Evolutionary conservation across 768 basidiomycete species (phyloP).

Genomic region (Termitomyces eurrhizus): DNA sequence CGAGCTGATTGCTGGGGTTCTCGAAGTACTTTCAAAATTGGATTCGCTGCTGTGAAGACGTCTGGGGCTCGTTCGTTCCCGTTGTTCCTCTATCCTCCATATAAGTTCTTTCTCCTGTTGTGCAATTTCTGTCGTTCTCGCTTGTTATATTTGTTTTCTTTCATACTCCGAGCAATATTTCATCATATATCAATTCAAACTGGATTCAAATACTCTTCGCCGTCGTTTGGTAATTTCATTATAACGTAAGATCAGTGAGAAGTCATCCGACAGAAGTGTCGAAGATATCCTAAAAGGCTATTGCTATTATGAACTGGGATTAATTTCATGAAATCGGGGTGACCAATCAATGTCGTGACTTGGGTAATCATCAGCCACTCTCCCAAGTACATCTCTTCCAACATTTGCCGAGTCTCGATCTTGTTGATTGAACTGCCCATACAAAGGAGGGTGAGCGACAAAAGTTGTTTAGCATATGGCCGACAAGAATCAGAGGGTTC

Average conservation of each 20-base stretch:
- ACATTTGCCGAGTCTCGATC: neutral
- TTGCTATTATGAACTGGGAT: neutral
- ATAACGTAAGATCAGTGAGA: neutral
- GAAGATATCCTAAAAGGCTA: neutral
- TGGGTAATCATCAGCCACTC: neutral
- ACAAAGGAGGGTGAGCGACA: neutral
- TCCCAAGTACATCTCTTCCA: neutral
- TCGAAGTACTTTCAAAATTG: slow-evolving; percentile 91
- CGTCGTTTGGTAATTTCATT: no score
- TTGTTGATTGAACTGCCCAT: neutral
- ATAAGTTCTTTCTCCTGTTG: neutral
- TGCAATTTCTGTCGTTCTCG: neutral
- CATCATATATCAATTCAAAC: slow-evolving; percentile 1
- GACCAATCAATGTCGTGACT: neutral
- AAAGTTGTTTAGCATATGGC: neutral
- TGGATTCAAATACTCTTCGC: neutral
- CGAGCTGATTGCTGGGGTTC: slow-evolving; percentile 87
- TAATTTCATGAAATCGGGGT: neutral
- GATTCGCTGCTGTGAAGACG: slow-evolving; percentile 69
- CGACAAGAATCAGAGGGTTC: neutral
- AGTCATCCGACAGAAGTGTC: neutral
- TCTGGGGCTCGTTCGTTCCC: neutral
- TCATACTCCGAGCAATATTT: slow-evolving; percentile 1
- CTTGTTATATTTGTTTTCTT: neutral
- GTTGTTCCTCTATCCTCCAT: neutral